Base-by-base conservation (phyloP, 1,284 basidiomycete genomes). In the Ceratobasidium sp. region DNA sequence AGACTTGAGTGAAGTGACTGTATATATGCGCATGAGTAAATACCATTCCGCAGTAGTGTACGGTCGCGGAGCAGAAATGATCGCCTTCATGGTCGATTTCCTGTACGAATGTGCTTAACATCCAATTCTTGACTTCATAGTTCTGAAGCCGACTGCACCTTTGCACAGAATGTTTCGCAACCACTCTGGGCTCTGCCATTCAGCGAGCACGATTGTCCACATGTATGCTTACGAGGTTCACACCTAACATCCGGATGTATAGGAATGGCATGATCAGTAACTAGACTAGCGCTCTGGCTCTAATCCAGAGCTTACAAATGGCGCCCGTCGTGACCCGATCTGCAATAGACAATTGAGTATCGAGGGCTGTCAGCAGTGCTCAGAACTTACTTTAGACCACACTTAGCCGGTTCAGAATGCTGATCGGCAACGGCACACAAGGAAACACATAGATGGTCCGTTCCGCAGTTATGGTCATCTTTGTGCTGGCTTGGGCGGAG, bases 31-130 rank as follows among this genome's bases (percentile, higher is more conserved):
- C 15, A 38, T 1, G 7, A 7, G 22, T n/a, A 45, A 76, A 65
- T 68, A 84, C 86, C 78, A 82, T 76, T 27, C 84, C 85, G 68
- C 87, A 88, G n/a, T 80, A 80, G 71, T 88, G 87, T 0, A 80
- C 73, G 0, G 77, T 75, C 6, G 86, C 83, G 0, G 84, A 81
- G 73, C 87, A 88, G 53, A 82, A 68, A 71, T 88, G 86, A 1
- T 81, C 82, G 0, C 78, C 79, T 1, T 45, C 40, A 67, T 86
- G 84, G 38, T 77, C 77, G 22, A 78, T 77, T 15, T 80, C 74
- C 84, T 85, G 72, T 45, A 10, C 17, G 5, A 55, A 15, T 38
- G 17, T 7, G 27, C 32, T 53, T 12, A 17, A 12, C n/a, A 22
- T 53, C 22, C 8, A n/a, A 35, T 15, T 10, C 6, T 4, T 17